Conservation (phyloP, 345 rosid species). For the Fremontodendron californicum region DNA sequence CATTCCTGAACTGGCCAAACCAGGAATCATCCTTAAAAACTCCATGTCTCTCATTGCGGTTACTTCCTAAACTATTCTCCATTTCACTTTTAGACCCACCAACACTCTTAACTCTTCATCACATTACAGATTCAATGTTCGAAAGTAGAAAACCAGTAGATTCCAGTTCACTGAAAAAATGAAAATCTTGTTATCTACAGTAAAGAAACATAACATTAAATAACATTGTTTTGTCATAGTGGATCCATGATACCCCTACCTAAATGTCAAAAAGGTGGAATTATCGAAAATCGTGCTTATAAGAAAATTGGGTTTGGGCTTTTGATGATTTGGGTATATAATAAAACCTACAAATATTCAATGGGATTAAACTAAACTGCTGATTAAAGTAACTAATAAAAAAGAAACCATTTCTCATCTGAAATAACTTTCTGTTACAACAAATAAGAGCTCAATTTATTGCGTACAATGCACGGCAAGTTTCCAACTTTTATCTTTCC, state of each 20-base stretch:
- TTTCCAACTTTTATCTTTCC: background rate
- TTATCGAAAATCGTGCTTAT: background rate
- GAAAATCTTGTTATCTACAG: background rate
- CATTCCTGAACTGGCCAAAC: slow-evolving; percentile 73
- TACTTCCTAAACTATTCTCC: slow-evolving; percentile 48
- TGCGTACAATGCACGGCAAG: slow-evolving; percentile 28
- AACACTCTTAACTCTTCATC: slow-evolving; percentile 39
- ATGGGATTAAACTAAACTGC: background rate
- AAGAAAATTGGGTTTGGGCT: background rate
- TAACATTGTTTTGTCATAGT: background rate
- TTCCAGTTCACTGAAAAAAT: background rate
- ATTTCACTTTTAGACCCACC: slow-evolving; percentile 35
- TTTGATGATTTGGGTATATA: background rate
- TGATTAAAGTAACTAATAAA: background rate
- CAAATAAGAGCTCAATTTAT: background rate
- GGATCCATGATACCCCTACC: background rate
- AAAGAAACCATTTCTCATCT: background rate
- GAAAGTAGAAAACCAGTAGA: background rate
- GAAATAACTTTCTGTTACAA: background rate
- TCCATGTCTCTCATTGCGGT: slow-evolving; percentile 28
- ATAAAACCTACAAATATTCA: background rate
- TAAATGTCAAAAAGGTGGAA: background rate
- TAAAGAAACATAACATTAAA: background rate
- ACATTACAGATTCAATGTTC: slow-evolving; percentile 25
- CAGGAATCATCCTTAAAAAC: slow-evolving; percentile 53